These are phyloP conservation scores for Paramecium pentaurelia DNA, from an alignment of 73 alveolate genomes.

Conservation along the genomic window DNA sequence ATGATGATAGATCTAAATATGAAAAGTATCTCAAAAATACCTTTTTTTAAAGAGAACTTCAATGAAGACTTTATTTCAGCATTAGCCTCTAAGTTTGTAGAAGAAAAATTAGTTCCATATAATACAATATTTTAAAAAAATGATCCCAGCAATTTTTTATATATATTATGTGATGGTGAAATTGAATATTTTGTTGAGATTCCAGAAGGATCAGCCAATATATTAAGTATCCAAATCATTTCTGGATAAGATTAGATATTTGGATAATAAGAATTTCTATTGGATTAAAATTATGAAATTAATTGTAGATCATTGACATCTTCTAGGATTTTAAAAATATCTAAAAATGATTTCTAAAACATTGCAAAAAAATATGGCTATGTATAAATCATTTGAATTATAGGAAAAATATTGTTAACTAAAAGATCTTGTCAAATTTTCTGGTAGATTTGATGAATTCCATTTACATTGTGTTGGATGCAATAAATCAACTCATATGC, in stretches of 20 bases:
- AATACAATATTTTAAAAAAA: neutral
- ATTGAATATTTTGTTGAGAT: neutral
- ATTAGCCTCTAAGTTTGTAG: neutral
- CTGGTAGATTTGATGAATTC: neutral
- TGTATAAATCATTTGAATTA: neutral
- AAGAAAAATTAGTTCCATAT: neutral
- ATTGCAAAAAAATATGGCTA: constrained; percentile 2
- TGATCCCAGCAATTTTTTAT: neutral
- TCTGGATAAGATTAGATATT: neutral
- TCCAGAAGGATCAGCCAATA: neutral
- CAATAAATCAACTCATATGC: neutral
- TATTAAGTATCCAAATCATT: neutral
- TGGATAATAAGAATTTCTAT: constrained; percentile 11
- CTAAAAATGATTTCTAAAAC: neutral
- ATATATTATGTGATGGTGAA: constrained; percentile 11
- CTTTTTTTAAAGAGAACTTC: constrained; percentile 15
- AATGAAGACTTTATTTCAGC: neutral
- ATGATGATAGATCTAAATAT: constrained; percentile 31
- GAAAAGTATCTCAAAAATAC: neutral
- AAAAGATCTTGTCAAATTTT: neutral
- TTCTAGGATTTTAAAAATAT: neutral
- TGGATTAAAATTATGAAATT: neutral
- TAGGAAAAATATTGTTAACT: constrained; percentile 28
- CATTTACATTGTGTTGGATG: constrained; percentile 14
- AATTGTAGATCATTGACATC: neutral